Evolutionary conservation across 2,329 filamentous ascomycete species (phyloP).

Genomic region (Fusarium dimerum): DNA sequence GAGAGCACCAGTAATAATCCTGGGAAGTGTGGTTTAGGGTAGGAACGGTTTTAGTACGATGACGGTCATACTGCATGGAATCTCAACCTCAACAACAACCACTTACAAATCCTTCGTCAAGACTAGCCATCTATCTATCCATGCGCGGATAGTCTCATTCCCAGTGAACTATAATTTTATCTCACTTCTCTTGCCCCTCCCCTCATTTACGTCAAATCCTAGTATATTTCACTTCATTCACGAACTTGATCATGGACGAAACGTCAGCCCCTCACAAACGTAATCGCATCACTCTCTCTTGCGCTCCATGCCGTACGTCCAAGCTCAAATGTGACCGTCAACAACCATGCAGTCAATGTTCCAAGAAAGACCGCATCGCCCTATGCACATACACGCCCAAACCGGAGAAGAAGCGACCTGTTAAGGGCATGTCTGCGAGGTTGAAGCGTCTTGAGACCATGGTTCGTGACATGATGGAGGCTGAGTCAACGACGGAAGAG

Average conservation of each 20-base stretch:
- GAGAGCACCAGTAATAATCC: no score
- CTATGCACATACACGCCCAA: slow-evolving; percentile 52
- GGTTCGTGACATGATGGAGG: slow-evolving; percentile 57
- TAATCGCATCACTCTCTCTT: slow-evolving; percentile 52
- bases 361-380: slow-evolving; percentile 48
- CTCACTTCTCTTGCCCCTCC: no score
- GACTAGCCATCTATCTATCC: no score
- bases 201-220: not conserved
- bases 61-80: no score
- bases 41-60: no score
- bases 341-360: slow-evolving; percentile 53
- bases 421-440: slow-evolving; percentile 54
- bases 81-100: no score
- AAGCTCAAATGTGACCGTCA: slow-evolving; percentile 60
- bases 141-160: no score
- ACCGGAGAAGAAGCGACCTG: slow-evolving; percentile 40
- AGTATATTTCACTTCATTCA: slow-evolving; percentile 24
- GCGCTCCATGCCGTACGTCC: slow-evolving; percentile 52
- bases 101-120: no score
- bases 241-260: slow-evolving; percentile 16
- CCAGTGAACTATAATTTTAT: no score
- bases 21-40: no score
- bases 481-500: slow-evolving; percentile 21
- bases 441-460: slow-evolving; percentile 58
- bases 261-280: slow-evolving; percentile 41